These are phyloP conservation scores for Rhodosporidiobolus odoratus DNA, from an alignment of 768 basidiomycete species.

Conservation along the genomic window DNA sequence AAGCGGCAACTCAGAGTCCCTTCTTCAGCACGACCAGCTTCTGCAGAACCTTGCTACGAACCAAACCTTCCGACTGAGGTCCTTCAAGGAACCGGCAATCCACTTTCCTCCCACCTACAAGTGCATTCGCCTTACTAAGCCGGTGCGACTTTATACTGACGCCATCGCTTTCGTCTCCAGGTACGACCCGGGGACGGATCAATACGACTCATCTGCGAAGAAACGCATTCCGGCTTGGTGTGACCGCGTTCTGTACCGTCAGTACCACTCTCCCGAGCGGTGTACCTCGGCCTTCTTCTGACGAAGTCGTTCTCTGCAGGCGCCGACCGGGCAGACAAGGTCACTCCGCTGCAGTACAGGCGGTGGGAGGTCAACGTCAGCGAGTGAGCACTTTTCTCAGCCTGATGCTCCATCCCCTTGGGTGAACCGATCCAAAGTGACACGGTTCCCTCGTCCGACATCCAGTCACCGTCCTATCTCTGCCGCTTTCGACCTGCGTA, in stretches of 20 bases:
- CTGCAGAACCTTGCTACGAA: slow-evolving; percentile 81
- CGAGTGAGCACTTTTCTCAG: slow-evolving; percentile 64
- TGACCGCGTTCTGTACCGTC: slow-evolving; percentile 82
- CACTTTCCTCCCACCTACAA: slow-evolving; percentile 89
- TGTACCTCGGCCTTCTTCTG: neutral
- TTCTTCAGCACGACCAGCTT: slow-evolving; percentile 79
- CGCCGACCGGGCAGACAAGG: slow-evolving; percentile 48
- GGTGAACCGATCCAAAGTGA: no score
- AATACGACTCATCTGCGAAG: slow-evolving; percentile 86
- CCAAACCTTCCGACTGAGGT: slow-evolving; percentile 67
- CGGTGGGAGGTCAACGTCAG: slow-evolving; percentile 83
- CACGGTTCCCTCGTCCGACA: neutral
- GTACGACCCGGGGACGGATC: slow-evolving; percentile 70
- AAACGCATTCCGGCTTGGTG: slow-evolving; percentile 90
- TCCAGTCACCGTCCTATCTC: slow-evolving; percentile 51
- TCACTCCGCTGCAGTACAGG: slow-evolving; percentile 64
- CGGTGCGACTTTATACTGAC: neutral
- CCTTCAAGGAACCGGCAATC: slow-evolving; percentile 72
- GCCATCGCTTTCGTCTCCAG: slow-evolving; percentile 3
- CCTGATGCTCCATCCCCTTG: neutral
- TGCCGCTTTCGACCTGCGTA: slow-evolving; percentile 64
- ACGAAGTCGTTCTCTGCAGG: slow-evolving; percentile 24
- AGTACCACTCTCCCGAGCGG: slow-evolving; percentile 16
- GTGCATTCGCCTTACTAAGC: slow-evolving; percentile 12
- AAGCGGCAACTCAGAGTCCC: slow-evolving; percentile 59